Evolutionary conservation across 1,139 yeast genomes (phyloP), one percentile per base, ranked within the genome.

Genomic region (Spencermartinsiella ligniputridi): DNA sequence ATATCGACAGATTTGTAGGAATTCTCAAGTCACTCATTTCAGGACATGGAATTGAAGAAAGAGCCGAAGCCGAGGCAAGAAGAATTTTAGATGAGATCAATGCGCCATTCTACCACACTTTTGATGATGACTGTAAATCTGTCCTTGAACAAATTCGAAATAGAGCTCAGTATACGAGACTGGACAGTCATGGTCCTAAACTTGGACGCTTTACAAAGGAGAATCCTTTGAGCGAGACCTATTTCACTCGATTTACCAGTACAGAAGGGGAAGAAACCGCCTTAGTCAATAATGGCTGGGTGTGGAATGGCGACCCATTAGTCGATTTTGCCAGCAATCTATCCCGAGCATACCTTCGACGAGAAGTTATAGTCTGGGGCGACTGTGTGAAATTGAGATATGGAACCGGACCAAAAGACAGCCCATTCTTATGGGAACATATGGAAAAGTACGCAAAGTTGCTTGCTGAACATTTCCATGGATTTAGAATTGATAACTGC

Each of bases 311-410:
- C 12, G 83, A 90, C 55, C 97, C 97, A 2, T 67, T 90, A 49
- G 83, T 88, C 4, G 97, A 92, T 63, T 92, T 90, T 73, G 98
- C 97, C 0, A 85, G 96, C 1, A 67, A 73, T 27, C 56, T 80
- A 47, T 80, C 95, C 9, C 83, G 79, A 57, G 92, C 95, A 2
- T 92, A 92, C 60, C 68, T 92, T 45, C 75, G 95, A 46, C 78
- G 98, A 62, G 96, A 92, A 63, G 96, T 92, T 15, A 89, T 92
- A 55, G 88, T 90, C 22, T 92, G 98, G 98, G 95, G 96, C 4
- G 98, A 92, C 61, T 92, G 98, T 72, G 92, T 90, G 46, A 92
- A 92, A 61, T 72, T 92, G 51, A 75, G 98, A 52, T 92, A 89
- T 61, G 98, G 98, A 3, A 49, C 65, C 1, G 69, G 72, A 19